Base-by-base conservation (phyloP, 805 yeast genomes). In the Candida taoyuanica region DNA sequence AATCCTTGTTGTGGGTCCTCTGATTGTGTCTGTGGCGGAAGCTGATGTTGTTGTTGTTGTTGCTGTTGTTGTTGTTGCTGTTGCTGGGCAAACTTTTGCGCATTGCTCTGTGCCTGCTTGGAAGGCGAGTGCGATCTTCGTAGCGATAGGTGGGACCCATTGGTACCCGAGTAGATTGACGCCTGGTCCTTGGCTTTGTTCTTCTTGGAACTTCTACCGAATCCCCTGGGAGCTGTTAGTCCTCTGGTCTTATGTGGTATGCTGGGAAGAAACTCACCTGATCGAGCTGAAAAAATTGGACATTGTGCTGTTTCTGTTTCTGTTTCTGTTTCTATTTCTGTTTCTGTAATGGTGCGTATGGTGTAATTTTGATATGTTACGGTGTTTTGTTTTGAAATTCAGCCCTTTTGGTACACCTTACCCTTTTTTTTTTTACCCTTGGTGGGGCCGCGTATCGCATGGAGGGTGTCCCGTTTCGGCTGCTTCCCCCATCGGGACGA, bases 191-290 rank as follows among this genome's bases (percentile, higher is more conserved):
- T 56, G 29, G 53, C 56, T 52, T 70, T 69, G 46, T 58, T 68
- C 55, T 71, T 71, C 40, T 72, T 71, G 13, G 73, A 67, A 39
- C 64, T 64, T 52, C 83, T 70, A n/a, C 83, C 81, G 46, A 78
- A 74, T 8, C 83, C 80, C 56, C 48, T 42, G 34, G 18, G 15
- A n/a, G 17, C 16, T 17, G 20, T 16, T 16, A 28, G 24, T n/a
- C n/a, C n/a, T n/a, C n/a, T n/a, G n/a, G n/a, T n/a, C n/a, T n/a
- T n/a, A n/a, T n/a, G n/a, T n/a, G n/a, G n/a, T n/a, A n/a, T n/a
- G n/a, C n/a, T n/a, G n/a, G n/a, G n/a, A n/a, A n/a, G n/a, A n/a
- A 20, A 38, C 46, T 11, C 21, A 39, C 50, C 44, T 40, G 16
- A 40, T 43, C 24, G 46, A 41, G 32, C 48, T 45, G 44, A 46